Evolutionary conservation across 257 asterid species (phyloP).

Genomic region (Salvia rosmarinus): DNA sequence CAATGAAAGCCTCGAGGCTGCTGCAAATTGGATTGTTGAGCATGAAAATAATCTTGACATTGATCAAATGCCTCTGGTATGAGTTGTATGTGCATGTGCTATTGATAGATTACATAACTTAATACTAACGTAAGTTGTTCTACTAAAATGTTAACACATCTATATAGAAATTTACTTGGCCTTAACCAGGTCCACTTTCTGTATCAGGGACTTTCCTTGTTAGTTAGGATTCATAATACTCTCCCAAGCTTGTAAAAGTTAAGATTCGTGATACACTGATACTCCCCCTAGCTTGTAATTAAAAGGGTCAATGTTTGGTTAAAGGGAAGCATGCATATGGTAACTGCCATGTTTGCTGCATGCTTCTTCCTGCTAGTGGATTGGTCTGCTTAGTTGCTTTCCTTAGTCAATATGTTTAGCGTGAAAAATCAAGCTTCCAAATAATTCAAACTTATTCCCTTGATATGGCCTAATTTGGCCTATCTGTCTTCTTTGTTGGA

Average conservation of each 20-base stretch:
- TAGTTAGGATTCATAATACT: background rate
- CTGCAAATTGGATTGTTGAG: slow-evolving; percentile 89
- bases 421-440: background rate
- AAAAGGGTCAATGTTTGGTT: background rate
- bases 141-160: background rate
- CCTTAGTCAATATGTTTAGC: background rate
- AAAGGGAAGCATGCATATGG: background rate
- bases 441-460: background rate
- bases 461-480: background rate
- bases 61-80: slow-evolving; percentile 85
- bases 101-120: slow-evolving; percentile 12
- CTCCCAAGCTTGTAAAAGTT: slow-evolving; percentile 23
- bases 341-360: background rate
- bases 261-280: background rate
- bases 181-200: background rate
- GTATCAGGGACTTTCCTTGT: background rate
- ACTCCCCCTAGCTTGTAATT: slow-evolving; percentile 22
- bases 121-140: background rate
- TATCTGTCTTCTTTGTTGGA: background rate
- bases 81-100: slow-evolving; percentile 23
- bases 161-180: background rate
- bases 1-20: slow-evolving; percentile 75
- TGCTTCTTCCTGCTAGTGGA: slow-evolving; percentile 1
- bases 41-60: slow-evolving; percentile 89
- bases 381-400: background rate